phyloP scores from a whole-genome alignment of 345 rosid species.

The Boechera divaricarpa region DNA sequence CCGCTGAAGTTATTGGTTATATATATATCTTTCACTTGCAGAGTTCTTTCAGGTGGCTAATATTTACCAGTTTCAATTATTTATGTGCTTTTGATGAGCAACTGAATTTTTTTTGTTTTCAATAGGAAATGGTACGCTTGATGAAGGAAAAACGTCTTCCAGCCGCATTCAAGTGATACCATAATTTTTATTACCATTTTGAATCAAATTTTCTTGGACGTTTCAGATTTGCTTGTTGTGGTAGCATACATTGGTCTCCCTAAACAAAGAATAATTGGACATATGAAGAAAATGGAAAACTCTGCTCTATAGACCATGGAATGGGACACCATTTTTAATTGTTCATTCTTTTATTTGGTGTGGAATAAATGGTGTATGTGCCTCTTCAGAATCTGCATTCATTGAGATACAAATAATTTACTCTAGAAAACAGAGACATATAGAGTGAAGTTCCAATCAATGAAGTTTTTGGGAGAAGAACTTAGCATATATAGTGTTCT shows the following conservation, averaged over 20 bases:
- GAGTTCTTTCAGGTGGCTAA: slow-evolving; percentile 12
- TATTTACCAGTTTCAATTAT: slow-evolving; percentile 6
- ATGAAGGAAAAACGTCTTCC: slow-evolving; percentile 83
- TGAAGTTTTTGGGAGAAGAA: not conserved
- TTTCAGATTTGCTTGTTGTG: slow-evolving; percentile 15
- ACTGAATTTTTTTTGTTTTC: slow-evolving; percentile 8
- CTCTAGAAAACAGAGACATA: not conserved
- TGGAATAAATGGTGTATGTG: not conserved
- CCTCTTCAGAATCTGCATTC: not conserved
- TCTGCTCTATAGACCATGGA: slow-evolving; percentile 28
- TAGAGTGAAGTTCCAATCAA: not conserved
- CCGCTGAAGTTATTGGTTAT: not conserved
- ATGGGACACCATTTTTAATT: not conserved
- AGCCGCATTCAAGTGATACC: slow-evolving; percentile 86
- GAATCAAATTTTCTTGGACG: slow-evolving; percentile 12
- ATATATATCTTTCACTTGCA: slow-evolving; percentile 6
- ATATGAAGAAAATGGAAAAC: not conserved
- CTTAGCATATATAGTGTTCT: no score
- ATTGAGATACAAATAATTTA: not conserved
- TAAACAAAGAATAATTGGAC: slow-evolving; percentile 23
- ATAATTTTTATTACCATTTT: slow-evolving; percentile 63
- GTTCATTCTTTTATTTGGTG: not conserved
- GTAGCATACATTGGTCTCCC: slow-evolving; percentile 1
- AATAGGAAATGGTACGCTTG: slow-evolving; percentile 89
- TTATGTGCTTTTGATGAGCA: slow-evolving; percentile 27